phyloP scores from a whole-genome alignment of 441 rosid species.

The Erodium texanum region DNA sequence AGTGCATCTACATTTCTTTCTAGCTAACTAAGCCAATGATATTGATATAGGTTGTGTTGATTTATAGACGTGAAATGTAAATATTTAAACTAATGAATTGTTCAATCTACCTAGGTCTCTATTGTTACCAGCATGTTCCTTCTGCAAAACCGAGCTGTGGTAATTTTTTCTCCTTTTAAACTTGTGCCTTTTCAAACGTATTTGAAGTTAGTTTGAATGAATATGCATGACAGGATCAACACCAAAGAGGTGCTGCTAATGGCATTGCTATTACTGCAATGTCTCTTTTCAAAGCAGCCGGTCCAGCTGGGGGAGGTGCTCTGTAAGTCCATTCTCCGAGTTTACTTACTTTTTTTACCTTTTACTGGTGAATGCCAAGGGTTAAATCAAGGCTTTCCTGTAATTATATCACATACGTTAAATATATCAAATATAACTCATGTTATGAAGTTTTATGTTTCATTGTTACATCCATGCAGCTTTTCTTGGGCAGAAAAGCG shows the following conservation, averaged over 20 bases:
- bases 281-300: slow-evolving; percentile 19
- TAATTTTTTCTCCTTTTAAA: slow-evolving; percentile 1
- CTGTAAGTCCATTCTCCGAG: slow-evolving; percentile 12
- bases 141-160: slow-evolving; percentile 24
- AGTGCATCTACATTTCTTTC: slow-evolving; percentile 23
- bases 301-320: slow-evolving; percentile 16
- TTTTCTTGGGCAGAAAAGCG: slow-evolving; percentile 4
- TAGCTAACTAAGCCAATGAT: no score
- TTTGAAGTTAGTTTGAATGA: background rate
- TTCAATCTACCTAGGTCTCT: slow-evolving; percentile 12
- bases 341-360: no score
- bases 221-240: slow-evolving; percentile 11
- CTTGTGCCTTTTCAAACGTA: no score
- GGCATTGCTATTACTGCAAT: slow-evolving; percentile 16
- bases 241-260: slow-evolving; percentile 7
- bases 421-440: no score
- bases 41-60: no score
- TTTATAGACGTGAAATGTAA: no score
- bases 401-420: background rate
- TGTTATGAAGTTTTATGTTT: background rate
- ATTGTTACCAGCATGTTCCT: slow-evolving; percentile 22
- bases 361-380: no score
- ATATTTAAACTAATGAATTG: background rate
- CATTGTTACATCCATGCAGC: background rate
- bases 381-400: no score